A percentile compares a stretch with the other conserved stretches of the same genome.
phyloP scores from a whole-genome alignment of 2,329 filamentous ascomycete species.

The Periconia sp. region DNA sequence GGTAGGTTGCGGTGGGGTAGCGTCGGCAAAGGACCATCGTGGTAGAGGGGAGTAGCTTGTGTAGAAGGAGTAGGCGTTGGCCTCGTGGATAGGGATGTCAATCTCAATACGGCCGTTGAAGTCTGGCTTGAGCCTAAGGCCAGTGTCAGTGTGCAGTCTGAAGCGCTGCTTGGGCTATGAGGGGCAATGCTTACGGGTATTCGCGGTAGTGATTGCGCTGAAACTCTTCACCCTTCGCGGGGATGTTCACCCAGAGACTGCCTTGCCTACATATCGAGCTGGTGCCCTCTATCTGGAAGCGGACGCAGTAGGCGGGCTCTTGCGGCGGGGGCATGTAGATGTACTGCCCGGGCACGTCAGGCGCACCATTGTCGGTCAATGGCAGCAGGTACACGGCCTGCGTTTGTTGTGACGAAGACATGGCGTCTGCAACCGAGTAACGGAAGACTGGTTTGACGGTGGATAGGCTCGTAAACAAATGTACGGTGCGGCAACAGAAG shows the following conservation, averaged over 20 bases:
- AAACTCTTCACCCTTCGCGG: slow-evolving; percentile 76
- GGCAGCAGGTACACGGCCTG: slow-evolving; percentile 79
- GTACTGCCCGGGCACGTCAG: slow-evolving; percentile 86
- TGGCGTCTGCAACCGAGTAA: slow-evolving; percentile 19
- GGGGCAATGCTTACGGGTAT: slow-evolving; percentile 74
- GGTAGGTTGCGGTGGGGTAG: slow-evolving; percentile 61
- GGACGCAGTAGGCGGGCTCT: slow-evolving; percentile 74
- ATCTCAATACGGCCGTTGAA: slow-evolving; percentile 93
- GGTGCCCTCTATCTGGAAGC: slow-evolving; percentile 91
- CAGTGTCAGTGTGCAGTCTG: slow-evolving; percentile 16
- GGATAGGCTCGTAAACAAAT: slow-evolving; percentile 25
- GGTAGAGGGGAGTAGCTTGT: slow-evolving; percentile 90
- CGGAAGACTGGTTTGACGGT: slow-evolving; percentile 13
- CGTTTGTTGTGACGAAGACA: slow-evolving; percentile 28
- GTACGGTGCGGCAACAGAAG: slow-evolving; percentile 14
- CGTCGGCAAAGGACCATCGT: slow-evolving; percentile 68
- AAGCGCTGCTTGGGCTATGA: not conserved
- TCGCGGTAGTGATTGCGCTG: slow-evolving; percentile 80
- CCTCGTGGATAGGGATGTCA: slow-evolving; percentile 79
- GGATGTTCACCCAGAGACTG: slow-evolving; percentile 96
- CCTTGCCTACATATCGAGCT: slow-evolving; percentile 95
- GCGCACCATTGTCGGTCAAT: slow-evolving; percentile 90
- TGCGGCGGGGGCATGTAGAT: slow-evolving; percentile 85
- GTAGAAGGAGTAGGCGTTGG: slow-evolving; percentile 94
- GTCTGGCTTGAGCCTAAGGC: slow-evolving; percentile 77